These are phyloP conservation scores for Aspergillus sojae DNA, from an alignment of 2,329 filamentous ascomycete species.

Conservation along the genomic window DNA sequence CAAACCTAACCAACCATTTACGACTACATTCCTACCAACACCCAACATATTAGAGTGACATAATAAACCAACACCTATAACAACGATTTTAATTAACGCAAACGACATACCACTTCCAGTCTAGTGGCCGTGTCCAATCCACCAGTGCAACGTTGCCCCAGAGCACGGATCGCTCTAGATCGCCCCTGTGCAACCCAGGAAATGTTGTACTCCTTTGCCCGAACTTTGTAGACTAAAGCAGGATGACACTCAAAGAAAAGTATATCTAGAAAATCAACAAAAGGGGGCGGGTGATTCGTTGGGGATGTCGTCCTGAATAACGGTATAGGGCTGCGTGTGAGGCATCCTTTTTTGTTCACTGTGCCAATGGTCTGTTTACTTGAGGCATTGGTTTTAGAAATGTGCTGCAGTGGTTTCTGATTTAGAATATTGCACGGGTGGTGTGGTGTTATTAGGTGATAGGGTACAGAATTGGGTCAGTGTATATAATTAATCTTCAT, in stretches of 20 bases:
- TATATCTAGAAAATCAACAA: background rate
- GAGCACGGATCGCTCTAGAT: background rate
- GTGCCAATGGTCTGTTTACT: background rate
- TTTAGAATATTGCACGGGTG: background rate
- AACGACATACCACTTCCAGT: background rate
- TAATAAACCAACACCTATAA: background rate
- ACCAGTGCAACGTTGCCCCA: background rate
- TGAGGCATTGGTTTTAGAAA: background rate
- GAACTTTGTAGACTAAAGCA: background rate
- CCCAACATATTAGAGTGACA: too few relatives aligned
- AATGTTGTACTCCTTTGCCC: background rate
- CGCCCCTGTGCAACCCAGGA: background rate
- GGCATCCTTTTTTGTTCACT: background rate
- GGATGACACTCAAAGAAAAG: background rate
- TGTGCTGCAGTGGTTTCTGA: background rate
- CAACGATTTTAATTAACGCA: background rate
- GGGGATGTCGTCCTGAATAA: background rate
- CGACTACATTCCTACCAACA: too few relatives aligned
- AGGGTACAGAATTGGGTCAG: background rate
- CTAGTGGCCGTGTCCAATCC: background rate
- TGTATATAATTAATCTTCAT: background rate
- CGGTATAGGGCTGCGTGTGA: background rate
- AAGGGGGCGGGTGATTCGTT: background rate
- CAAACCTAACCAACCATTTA: too few relatives aligned
- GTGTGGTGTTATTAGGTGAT: background rate